These are phyloP conservation scores for Basidiobolus meristosporus DNA, from an alignment of 371 early-diverging fungal species.

Conservation along the genomic window DNA sequence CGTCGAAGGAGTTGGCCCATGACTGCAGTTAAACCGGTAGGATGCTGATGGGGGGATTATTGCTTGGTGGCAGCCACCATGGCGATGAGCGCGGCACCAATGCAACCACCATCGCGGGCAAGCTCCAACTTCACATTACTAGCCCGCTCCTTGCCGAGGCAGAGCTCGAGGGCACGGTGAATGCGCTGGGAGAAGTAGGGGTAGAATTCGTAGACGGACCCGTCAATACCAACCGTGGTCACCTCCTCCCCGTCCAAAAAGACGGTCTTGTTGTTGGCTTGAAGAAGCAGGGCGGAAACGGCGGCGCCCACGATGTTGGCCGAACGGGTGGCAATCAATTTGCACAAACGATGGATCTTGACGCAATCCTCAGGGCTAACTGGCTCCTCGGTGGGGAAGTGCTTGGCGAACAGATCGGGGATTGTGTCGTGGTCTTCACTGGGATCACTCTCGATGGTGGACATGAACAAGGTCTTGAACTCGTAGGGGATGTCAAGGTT, in stretches of 20 bases:
- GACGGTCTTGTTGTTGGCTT: constrained; percentile 4
- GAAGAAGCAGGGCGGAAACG: constrained; percentile 7
- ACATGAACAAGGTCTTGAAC: constrained; percentile 59
- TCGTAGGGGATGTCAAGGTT: constrained; percentile 34
- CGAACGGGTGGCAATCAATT: constrained; percentile 76
- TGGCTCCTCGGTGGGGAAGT: too few relatives aligned
- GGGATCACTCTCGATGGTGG: constrained; percentile 13
- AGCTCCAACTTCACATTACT: constrained; percentile 2
- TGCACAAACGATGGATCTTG: constrained; percentile 64
- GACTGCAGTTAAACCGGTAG: too few relatives aligned
- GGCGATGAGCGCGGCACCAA: constrained; percentile 6
- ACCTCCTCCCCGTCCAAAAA: constrained; percentile 11
- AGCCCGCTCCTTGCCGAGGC: constrained; percentile 8
- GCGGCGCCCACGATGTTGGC: constrained; percentile 25
- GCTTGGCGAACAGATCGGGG: not conserved
- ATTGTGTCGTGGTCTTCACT: not conserved
- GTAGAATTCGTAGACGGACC: constrained; percentile 15
- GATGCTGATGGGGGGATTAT: too few relatives aligned
- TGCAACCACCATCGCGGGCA: constrained; percentile 3
- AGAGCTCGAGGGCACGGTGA: constrained; percentile 9
- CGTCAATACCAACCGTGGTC: constrained; percentile 15
- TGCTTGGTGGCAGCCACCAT: constrained; percentile 1
- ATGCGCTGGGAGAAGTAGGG: constrained; percentile 11
- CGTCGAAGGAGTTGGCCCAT: too few relatives aligned
- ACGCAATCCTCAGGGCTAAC: constrained; percentile 55